phyloP scores from a whole-genome alignment of 352 stramenopile species.

The Phytophthora syringae region DNA sequence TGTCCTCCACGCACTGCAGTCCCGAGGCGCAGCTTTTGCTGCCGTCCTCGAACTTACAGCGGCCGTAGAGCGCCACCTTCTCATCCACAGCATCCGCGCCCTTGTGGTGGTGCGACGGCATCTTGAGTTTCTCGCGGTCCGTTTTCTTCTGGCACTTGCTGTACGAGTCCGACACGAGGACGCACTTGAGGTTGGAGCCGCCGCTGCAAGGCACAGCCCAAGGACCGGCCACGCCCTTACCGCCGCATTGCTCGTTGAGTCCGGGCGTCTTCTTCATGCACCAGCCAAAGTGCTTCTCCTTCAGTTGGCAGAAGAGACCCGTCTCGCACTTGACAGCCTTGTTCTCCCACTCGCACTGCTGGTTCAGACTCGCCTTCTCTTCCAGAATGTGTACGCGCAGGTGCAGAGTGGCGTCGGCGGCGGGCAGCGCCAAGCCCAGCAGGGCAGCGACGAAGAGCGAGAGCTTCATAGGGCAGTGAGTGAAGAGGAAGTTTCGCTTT shows the following conservation, averaged over 20 bases:
- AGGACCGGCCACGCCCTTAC: slow-evolving; percentile 21
- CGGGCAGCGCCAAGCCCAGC: slow-evolving; percentile 11
- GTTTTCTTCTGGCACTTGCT: slow-evolving; percentile 39
- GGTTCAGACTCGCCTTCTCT: slow-evolving; percentile 23
- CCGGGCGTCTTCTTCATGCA: slow-evolving; percentile 34
- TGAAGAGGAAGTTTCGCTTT: slow-evolving; percentile 15
- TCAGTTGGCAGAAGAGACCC: slow-evolving; percentile 33
- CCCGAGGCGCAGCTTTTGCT: slow-evolving; percentile 20
- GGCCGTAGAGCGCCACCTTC: slow-evolving; percentile 29
- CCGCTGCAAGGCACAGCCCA: slow-evolving; percentile 33
- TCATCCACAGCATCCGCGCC: slow-evolving; percentile 12
- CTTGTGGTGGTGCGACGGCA: slow-evolving; percentile 20
- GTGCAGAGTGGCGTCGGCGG: slow-evolving; percentile 14
- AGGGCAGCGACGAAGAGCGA: slow-evolving; percentile 19
- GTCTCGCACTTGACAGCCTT: slow-evolving; percentile 36
- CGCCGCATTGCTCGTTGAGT: slow-evolving; percentile 37
- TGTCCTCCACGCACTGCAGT: slow-evolving; percentile 39
- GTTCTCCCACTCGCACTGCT: slow-evolving; percentile 42
- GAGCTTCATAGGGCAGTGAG: slow-evolving; percentile 20
- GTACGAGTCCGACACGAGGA: slow-evolving; percentile 34
- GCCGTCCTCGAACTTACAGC: slow-evolving; percentile 36
- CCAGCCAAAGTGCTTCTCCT: slow-evolving; percentile 34
- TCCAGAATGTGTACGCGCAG: slow-evolving; percentile 37
- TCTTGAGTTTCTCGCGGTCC: slow-evolving; percentile 26
- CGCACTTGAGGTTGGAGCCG: slow-evolving; percentile 27